Percentiles rank a stretch among this genome's conserved stretches.
Conservation (phyloP, 2,329 filamentous ascomycete species). For the Alternaria postmessia region DNA sequence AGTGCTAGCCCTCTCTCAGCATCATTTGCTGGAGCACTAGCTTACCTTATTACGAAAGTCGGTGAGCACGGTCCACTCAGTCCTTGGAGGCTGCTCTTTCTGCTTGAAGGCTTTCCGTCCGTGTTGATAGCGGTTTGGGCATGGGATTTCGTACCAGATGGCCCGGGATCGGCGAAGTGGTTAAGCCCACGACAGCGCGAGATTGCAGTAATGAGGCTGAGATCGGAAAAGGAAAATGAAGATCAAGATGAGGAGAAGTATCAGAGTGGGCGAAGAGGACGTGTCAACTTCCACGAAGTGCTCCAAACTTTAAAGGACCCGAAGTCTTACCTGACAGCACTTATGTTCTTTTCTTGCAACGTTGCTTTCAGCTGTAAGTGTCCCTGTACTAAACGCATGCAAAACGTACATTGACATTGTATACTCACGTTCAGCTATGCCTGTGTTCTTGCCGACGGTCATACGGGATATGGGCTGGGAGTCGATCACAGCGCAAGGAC, state of each 20-base stretch:
- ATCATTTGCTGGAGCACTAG: slow-evolving; percentile 78
- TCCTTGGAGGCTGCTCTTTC: slow-evolving; percentile 84
- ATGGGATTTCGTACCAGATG: slow-evolving; percentile 79
- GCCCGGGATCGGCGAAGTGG: slow-evolving; percentile 62
- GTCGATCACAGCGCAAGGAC: slow-evolving; percentile 73
- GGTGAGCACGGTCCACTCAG: slow-evolving; percentile 73
- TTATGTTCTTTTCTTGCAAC: slow-evolving; percentile 88
- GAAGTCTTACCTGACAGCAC: slow-evolving; percentile 75
- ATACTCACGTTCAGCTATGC: slow-evolving; percentile 61
- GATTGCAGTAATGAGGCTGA: slow-evolving; percentile 74
- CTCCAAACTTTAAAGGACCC: slow-evolving; percentile 69
- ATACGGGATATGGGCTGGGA: slow-evolving; percentile 78
- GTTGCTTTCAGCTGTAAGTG: slow-evolving; percentile 75
- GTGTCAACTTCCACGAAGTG: slow-evolving; percentile 65
- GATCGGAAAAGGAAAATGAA: slow-evolving; percentile 56
- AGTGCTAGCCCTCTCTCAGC: slow-evolving; percentile 72
- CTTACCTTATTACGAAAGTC: slow-evolving; percentile 78
- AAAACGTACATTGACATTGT: not conserved
- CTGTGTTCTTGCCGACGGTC: slow-evolving; percentile 86
- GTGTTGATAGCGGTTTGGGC: slow-evolving; percentile 76
- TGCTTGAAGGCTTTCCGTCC: slow-evolving; percentile 85
- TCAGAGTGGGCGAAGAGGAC: slow-evolving; percentile 29
- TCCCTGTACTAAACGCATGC: not conserved
- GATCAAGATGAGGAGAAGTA: slow-evolving; percentile 40
- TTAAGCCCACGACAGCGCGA: slow-evolving; percentile 59